Conservation (phyloP, 768 basidiomycete genomes). For the Lentinula guzmanii region DNA sequence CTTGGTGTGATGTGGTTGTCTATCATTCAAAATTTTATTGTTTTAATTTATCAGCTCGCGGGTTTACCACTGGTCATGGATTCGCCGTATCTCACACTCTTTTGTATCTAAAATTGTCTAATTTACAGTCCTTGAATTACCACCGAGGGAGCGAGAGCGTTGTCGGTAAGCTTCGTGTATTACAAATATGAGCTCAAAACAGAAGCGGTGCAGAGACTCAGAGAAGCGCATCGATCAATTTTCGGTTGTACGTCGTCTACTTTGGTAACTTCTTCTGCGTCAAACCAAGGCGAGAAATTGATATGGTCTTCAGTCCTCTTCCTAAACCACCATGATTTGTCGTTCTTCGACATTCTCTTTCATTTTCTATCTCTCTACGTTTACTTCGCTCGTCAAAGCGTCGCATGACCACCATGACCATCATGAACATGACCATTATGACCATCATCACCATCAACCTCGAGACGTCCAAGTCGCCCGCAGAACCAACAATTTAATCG, state of each 20-base stretch:
- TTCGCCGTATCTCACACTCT: neutral
- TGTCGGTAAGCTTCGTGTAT: too few relatives aligned
- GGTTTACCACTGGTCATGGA: neutral
- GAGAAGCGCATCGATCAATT: too few relatives aligned
- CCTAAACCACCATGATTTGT: neutral
- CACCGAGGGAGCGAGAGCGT: too few relatives aligned
- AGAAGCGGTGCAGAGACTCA: too few relatives aligned
- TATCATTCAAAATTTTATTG: neutral
- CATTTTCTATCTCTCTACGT: neutral
- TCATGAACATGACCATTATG: neutral
- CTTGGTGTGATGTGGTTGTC: neutral
- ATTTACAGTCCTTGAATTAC: neutral
- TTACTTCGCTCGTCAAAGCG: neutral
- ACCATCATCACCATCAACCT: neutral
- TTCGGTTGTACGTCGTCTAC: too few relatives aligned
- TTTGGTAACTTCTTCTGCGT: neutral
- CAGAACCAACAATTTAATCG: constrained; percentile 22
- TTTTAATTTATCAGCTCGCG: neutral
- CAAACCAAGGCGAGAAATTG: neutral
- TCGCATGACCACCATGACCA: neutral
- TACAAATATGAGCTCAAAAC: too few relatives aligned
- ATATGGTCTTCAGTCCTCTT: neutral
- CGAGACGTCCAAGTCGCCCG: neutral
- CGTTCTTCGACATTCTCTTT: neutral
- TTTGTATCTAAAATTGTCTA: neutral